Evolutionary conservation across 2,329 filamentous ascomycete genomes (phyloP).

Genomic region (Aspergillus sp.): DNA sequence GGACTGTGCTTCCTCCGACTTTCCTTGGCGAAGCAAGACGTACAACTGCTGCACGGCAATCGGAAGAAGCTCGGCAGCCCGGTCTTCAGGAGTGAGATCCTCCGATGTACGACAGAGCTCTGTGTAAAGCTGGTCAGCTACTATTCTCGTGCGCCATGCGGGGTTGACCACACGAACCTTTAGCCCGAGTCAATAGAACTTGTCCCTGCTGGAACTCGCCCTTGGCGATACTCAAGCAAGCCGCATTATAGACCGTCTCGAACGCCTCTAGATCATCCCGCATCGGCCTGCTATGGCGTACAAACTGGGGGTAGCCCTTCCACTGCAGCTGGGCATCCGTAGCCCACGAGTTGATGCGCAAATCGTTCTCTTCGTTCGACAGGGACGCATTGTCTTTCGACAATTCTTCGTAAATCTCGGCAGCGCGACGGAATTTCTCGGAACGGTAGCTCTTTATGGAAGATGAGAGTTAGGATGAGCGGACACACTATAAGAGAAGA

Average conservation of each 20-base stretch:
- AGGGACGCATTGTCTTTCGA: slow-evolving; percentile 41
- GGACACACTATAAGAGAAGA: not conserved
- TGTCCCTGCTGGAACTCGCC: slow-evolving; percentile 61
- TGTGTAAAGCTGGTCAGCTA: slow-evolving; percentile 19
- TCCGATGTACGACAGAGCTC: slow-evolving; percentile 62
- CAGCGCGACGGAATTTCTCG: slow-evolving; percentile 60
- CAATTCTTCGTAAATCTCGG: slow-evolving; percentile 56
- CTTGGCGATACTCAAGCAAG: slow-evolving; percentile 63
- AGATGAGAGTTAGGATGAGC: not conserved
- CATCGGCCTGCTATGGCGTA: slow-evolving; percentile 55
- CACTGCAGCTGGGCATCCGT: slow-evolving; percentile 64
- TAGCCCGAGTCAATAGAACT: slow-evolving; percentile 60
- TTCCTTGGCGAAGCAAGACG: slow-evolving; percentile 57
- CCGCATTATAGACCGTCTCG: slow-evolving; percentile 66
- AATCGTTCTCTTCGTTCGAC: slow-evolving; percentile 58
- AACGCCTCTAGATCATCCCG: slow-evolving; percentile 64
- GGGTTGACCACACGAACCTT: slow-evolving; percentile 41
- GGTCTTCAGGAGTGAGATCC: slow-evolving; percentile 62
- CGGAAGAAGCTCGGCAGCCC: slow-evolving; percentile 59
- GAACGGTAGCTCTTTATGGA: slow-evolving; percentile 52
- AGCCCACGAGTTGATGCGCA: slow-evolving; percentile 63
- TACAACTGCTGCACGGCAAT: slow-evolving; percentile 64
- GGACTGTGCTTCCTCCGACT: slow-evolving; percentile 56
- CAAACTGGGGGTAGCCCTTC: slow-evolving; percentile 54
- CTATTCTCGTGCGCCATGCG: not conserved